phyloP scores from a whole-genome alignment of 1,139 yeast genomes.

The Maudiozyma humilis region DNA sequence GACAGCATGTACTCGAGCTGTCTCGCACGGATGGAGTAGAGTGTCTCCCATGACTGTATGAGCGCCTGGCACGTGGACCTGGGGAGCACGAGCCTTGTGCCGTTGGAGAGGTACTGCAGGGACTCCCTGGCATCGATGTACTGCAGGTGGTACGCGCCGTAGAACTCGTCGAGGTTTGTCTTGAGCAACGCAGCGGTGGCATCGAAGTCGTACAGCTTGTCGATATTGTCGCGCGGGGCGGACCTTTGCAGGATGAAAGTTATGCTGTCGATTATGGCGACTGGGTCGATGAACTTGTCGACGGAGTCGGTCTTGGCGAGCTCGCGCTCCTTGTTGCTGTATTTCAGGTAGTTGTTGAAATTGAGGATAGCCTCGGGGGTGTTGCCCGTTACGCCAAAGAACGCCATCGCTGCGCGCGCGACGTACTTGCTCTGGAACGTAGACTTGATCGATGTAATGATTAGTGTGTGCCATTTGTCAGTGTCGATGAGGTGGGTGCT shows the following conservation, averaged over 20 bases:
- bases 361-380: constrained; percentile 23
- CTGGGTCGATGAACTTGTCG: constrained; percentile 17
- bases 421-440: constrained; percentile 29
- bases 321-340: constrained; percentile 19
- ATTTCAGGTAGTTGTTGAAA: constrained; percentile 25
- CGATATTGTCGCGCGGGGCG: constrained; percentile 12
- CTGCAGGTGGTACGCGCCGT: constrained; percentile 15
- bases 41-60: constrained; percentile 22
- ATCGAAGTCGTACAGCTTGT: constrained; percentile 15
- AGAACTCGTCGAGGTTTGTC: constrained; percentile 14
- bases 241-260: constrained; percentile 13
- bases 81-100: constrained; percentile 20
- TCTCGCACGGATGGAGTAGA: constrained; percentile 16
- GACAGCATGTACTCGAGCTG: constrained; percentile 20
- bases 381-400: constrained; percentile 3
- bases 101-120: constrained; percentile 17
- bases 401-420: constrained; percentile 24
- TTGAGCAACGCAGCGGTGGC: constrained; percentile 10
- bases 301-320: constrained; percentile 10
- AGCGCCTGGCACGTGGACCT: constrained; percentile 14
- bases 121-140: constrained; percentile 17
- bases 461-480: constrained; percentile 21
- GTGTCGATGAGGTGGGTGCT: constrained; percentile 6
- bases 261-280: constrained; percentile 24
- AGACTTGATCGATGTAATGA: constrained; percentile 22